Evolutionary conservation across 148 eudicot species (phyloP).

Genomic region (Heliosperma pusillum): DNA sequence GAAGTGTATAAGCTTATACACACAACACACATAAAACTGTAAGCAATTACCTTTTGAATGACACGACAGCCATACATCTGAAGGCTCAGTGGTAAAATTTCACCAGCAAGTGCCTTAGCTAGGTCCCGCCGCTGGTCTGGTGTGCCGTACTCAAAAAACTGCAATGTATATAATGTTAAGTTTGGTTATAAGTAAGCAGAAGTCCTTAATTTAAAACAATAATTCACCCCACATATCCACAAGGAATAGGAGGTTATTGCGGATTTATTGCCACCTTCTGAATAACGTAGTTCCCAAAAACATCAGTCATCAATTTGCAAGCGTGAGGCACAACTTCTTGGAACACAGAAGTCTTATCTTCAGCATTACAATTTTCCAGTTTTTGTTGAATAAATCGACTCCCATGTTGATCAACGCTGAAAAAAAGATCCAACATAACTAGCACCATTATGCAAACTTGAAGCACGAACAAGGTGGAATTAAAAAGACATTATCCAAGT

Average conservation of each 20-base stretch:
- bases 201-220: neutral
- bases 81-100: constrained; percentile 72
- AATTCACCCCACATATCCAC: neutral
- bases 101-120: constrained; percentile 65
- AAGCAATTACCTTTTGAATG: constrained; percentile 72
- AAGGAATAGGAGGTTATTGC: constrained; percentile 7
- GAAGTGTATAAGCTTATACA: no score
- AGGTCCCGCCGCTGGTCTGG: constrained; percentile 75
- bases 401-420: constrained; percentile 94
- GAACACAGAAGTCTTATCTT: constrained; percentile 81
- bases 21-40: no score
- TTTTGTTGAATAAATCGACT: constrained; percentile 96
- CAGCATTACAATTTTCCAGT: constrained; percentile 67
- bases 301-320: constrained; percentile 83
- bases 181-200: neutral
- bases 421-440: constrained; percentile 5
- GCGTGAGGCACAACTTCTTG: constrained; percentile 84
- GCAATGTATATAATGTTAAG: constrained; percentile 20
- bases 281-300: constrained; percentile 96
- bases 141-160: constrained; percentile 91
- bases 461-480: neutral
- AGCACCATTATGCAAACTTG: neutral
- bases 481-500: neutral
- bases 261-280: constrained; percentile 59
- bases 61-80: constrained; percentile 99